Conservation (phyloP, 2,329 filamentous ascomycete species). For the Colletotrichum sp. region DNA sequence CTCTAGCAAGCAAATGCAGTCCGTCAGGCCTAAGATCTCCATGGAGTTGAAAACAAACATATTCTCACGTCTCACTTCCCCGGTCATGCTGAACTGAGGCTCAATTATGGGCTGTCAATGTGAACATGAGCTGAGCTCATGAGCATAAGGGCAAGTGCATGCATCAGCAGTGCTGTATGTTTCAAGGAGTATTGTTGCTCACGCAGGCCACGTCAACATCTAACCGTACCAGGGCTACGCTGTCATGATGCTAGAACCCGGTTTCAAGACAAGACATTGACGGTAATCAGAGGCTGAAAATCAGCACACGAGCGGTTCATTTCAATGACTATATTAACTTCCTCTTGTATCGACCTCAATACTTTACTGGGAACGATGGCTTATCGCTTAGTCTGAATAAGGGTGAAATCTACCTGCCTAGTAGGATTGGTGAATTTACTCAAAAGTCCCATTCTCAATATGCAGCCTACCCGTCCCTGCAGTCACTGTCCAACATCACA, state of each 20-base stretch:
- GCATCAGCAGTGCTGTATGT: background rate
- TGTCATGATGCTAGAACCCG: background rate
- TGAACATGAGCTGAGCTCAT: background rate
- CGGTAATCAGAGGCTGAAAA: background rate
- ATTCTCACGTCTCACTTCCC: background rate
- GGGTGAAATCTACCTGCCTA: fast-evolving
- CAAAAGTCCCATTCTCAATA: background rate
- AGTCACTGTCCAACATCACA: background rate
- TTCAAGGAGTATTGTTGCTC: background rate
- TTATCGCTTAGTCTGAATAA: background rate
- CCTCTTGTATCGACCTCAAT: background rate
- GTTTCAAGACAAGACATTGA: background rate
- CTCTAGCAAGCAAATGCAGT: background rate
- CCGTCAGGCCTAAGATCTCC: too few relatives aligned
- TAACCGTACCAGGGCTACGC: background rate
- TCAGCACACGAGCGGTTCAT: fast-evolving
- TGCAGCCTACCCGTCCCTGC: background rate
- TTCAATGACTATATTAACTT: background rate
- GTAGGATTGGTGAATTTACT: background rate
- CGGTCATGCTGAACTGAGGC: fast-evolving
- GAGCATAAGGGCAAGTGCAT: background rate
- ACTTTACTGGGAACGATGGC: fast-evolving
- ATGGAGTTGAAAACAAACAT: too few relatives aligned
- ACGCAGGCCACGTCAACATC: background rate
- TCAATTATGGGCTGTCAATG: background rate